Evolutionary conservation across 2,329 filamentous ascomycete genomes (phyloP).

Genomic region (Fusarium euwallaceae): DNA sequence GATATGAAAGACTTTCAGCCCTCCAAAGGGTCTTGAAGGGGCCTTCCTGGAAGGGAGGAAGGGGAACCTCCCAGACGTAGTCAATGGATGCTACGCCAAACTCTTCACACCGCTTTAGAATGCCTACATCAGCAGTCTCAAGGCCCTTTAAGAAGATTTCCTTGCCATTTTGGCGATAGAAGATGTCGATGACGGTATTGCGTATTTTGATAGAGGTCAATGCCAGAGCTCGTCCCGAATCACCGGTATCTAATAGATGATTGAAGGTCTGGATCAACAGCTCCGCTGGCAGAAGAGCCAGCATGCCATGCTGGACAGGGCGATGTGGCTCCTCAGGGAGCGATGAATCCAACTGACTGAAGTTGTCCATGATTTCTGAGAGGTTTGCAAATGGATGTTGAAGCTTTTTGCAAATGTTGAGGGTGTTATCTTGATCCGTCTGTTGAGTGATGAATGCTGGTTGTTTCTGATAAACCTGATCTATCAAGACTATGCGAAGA

Average conservation of each 20-base stretch:
- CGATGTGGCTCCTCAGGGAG: not conserved
- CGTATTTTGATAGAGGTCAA: not conserved
- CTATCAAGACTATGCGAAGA: not conserved
- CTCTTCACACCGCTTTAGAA: not conserved
- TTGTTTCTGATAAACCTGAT: not conserved
- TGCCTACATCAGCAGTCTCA: not conserved
- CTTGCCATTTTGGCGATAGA: not conserved
- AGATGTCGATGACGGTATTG: not conserved
- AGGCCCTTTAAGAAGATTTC: not conserved
- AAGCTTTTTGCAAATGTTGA: not conserved
- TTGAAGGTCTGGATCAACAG: not conserved
- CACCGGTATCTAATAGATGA: not conserved
- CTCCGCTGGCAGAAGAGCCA: not conserved
- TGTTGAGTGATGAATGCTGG: not conserved
- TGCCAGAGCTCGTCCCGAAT: not conserved
- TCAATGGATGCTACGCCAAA: not conserved
- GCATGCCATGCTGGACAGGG: not conserved
- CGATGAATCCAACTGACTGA: not conserved
- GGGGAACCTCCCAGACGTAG: not conserved
- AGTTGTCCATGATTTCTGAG: not conserved
- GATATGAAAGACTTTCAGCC: not conserved
- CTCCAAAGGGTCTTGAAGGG: too few relatives aligned
- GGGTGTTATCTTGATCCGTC: not conserved
- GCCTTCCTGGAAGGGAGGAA: too few relatives aligned
- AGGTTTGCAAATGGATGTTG: not conserved